phyloP scores from a whole-genome alignment of 139 green algal genomes.

The Choricystis sp. region DNA sequence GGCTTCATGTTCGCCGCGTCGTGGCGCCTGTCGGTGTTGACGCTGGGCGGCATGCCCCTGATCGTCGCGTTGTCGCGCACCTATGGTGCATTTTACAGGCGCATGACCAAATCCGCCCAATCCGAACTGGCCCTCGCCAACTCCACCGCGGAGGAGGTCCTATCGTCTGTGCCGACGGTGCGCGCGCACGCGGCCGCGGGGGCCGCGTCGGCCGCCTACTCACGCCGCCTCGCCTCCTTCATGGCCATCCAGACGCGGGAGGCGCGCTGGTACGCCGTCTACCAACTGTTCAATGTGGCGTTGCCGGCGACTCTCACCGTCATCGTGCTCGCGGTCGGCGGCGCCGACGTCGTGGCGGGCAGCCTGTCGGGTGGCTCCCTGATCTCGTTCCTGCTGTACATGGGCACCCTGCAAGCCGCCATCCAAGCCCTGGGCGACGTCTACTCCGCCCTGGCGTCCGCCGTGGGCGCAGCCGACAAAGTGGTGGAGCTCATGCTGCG shows the following conservation, averaged over 20 bases:
- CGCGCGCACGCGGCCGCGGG: conserved; percentile 49
- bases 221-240: conserved; percentile 26
- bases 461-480: conserved; percentile 74
- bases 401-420: conserved; percentile 41
- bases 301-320: conserved; percentile 40
- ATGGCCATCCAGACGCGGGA: conserved; percentile 10
- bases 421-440: conserved; percentile 64
- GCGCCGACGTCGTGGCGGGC: conserved; percentile 34
- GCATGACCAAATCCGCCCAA: conserved; percentile 53
- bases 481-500: conserved; percentile 44
- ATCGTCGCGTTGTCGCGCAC: conserved; percentile 52
- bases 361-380: conserved; percentile 31
- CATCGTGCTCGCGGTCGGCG: conserved; percentile 41
- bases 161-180: conserved; percentile 52
- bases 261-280: conserved; percentile 28
- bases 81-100: conserved; percentile 56
- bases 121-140: conserved; percentile 58
- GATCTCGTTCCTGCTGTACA: conserved; percentile 71
- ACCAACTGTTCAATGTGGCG: conserved; percentile 49
- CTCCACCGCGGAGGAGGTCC: conserved; percentile 52
- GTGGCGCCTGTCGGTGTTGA: conserved; percentile 65
- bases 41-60: conserved; percentile 60
- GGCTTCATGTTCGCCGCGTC: conserved; percentile 65
- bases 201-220: conserved; percentile 34
- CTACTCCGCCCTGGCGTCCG: conserved; percentile 48